Percentiles rank a stretch among this genome's conserved stretches.
Conservation (phyloP, 2,329 filamentous ascomycete species). For the Colletotrichum sp. region DNA sequence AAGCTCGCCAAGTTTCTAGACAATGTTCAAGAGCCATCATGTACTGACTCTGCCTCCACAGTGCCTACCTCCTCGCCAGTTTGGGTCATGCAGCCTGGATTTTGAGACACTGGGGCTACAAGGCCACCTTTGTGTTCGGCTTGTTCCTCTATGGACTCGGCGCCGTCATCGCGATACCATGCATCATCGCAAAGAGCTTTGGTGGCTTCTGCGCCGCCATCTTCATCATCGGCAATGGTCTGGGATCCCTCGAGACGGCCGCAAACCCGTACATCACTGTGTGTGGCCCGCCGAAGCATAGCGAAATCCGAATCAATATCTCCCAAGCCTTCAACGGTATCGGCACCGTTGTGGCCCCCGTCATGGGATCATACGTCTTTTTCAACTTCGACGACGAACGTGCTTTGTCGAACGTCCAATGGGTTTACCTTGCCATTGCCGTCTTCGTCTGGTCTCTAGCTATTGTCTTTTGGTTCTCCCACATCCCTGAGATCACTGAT, state of each 20-base stretch:
- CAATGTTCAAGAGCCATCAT: background rate
- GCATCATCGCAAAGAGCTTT: constrained; percentile 54
- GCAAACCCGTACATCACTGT: constrained; percentile 70
- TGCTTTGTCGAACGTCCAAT: constrained; percentile 71
- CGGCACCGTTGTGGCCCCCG: constrained; percentile 66
- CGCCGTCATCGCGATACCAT: constrained; percentile 58
- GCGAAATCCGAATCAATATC: constrained; percentile 58
- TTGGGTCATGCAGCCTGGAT: constrained; percentile 45
- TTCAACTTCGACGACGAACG: constrained; percentile 54
- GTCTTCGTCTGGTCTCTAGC: constrained; percentile 73
- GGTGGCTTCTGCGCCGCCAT: constrained; percentile 75
- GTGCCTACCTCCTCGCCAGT: constrained; percentile 43
- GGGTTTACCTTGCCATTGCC: constrained; percentile 77
- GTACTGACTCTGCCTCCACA: background rate
- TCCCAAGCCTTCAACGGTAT: constrained; percentile 60
- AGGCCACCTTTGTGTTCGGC: constrained; percentile 52
- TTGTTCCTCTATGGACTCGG: constrained; percentile 69
- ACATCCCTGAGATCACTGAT: constrained; percentile 73
- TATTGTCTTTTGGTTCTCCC: constrained; percentile 68
- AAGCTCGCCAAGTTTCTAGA: background rate
- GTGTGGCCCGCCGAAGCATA: constrained; percentile 58
- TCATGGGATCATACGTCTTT: constrained; percentile 76
- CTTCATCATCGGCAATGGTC: constrained; percentile 76
- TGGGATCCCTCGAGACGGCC: constrained; percentile 77
- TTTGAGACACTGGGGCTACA: constrained; percentile 47